Conservation (phyloP, 2,329 filamentous ascomycete species). For the Dactylellina drechsleri region DNA sequence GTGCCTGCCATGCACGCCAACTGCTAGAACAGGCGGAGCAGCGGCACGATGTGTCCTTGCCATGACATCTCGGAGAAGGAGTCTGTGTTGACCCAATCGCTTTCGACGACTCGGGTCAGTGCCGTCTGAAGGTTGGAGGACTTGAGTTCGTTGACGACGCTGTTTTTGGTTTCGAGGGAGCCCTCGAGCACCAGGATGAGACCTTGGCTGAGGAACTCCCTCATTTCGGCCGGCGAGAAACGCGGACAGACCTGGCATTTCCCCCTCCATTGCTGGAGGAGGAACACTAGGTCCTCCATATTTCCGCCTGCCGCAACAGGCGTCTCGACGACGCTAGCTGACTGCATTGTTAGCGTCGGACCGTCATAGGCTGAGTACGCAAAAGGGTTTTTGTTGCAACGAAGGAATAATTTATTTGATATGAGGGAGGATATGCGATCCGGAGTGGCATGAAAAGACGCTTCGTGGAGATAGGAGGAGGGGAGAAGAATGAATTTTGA, state of each 20-base stretch:
- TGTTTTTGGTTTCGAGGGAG: constrained; percentile 10
- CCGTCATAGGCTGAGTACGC: no score
- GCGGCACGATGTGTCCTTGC: constrained; percentile 12
- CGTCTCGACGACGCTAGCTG: no score
- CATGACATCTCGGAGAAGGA: constrained; percentile 15
- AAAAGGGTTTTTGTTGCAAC: no score
- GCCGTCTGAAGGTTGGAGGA: background rate
- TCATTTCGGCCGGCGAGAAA: constrained; percentile 11
- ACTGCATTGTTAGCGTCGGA: no score
- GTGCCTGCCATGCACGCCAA: constrained; percentile 11
- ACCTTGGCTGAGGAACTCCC: constrained; percentile 6
- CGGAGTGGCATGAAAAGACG: no score
- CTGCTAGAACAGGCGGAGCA: constrained; percentile 18
- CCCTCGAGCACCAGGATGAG: constrained; percentile 4
- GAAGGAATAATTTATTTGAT: no score
- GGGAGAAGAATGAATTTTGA: no score
- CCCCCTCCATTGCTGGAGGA: background rate
- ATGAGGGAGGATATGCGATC: no score
- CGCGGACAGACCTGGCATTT: background rate
- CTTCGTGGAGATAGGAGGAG: no score
- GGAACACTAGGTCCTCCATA: background rate
- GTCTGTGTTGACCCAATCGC: constrained; percentile 18
- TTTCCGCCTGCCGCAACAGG: background rate
- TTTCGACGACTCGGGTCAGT: constrained; percentile 2
- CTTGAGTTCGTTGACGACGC: background rate